phyloP scores from a whole-genome alignment of 176 grass and related monocot species.

The Bothriochloa decipiens region DNA sequence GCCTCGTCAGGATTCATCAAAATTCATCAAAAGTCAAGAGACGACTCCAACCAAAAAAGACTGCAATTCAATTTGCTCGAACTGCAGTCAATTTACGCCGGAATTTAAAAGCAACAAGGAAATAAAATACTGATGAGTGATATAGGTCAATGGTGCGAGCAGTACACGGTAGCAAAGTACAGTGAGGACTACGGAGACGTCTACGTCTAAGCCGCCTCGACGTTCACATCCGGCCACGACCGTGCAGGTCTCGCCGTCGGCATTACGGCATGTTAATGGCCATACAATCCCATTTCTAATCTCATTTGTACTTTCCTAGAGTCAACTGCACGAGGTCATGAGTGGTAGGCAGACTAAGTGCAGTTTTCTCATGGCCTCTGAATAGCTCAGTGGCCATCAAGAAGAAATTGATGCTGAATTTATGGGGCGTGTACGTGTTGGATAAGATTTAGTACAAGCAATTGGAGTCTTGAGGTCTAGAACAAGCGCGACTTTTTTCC shows the following conservation, averaged over 20 bases:
- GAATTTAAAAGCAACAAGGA: background rate
- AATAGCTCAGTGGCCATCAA: conserved; percentile 3
- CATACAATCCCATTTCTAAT: background rate
- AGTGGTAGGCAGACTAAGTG: background rate
- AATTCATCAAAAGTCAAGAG: conserved; percentile 13
- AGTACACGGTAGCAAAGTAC: background rate
- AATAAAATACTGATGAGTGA: background rate
- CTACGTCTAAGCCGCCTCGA: conserved; percentile 23
- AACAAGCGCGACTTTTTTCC: conserved; percentile 41
- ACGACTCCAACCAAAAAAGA: background rate
- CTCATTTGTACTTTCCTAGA: background rate
- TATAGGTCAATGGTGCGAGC: background rate
- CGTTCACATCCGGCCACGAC: conserved; percentile 23
- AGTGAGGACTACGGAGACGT: conserved; percentile 38
- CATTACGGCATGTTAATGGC: conserved; percentile 5
- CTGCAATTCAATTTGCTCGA: background rate
- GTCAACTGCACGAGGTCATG: conserved; percentile 3
- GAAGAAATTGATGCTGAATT: background rate
- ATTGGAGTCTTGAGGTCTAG: conserved; percentile 3
- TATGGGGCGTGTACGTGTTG: conserved; percentile 20
- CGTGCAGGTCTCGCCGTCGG: background rate
- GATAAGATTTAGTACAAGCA: conserved; percentile 32
- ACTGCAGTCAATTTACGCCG: background rate
- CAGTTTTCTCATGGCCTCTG: conserved; percentile 5
- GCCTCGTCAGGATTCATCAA: conserved; percentile 12